Conservation (phyloP, 2,329 filamentous ascomycete genomes). For the Endothia cerciana region DNA sequence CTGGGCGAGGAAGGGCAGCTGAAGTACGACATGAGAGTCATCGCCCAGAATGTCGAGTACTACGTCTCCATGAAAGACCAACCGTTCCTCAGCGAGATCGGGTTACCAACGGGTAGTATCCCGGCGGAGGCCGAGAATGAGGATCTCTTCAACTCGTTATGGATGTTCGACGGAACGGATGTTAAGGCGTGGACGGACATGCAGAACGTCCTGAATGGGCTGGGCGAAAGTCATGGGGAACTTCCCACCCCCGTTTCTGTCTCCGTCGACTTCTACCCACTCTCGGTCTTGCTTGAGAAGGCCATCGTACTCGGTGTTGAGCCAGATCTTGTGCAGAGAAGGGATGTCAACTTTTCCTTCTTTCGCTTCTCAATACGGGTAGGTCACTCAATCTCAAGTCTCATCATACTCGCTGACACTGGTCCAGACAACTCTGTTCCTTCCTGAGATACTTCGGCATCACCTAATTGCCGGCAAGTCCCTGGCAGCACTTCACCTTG, state of each 20-base stretch:
- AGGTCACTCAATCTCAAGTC: conserved; percentile 43
- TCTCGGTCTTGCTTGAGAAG: conserved; percentile 86
- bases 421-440: conserved; percentile 81
- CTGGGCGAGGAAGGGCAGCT: conserved; percentile 80
- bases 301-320: conserved; percentile 90
- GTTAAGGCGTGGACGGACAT: conserved; percentile 90
- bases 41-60: conserved; percentile 95
- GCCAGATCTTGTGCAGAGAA: conserved; percentile 87
- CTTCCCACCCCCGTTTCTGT: conserved; percentile 76
- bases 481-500: conserved; percentile 79
- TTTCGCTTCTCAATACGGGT: conserved; percentile 87
- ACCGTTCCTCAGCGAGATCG: conserved; percentile 47
- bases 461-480: conserved; percentile 77
- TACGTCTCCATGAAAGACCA: conserved; percentile 93
- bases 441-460: conserved; percentile 83
- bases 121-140: conserved; percentile 42
- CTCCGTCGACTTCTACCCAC: conserved; percentile 90
- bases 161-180: conserved; percentile 89
- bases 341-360: conserved; percentile 88
- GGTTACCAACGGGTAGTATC: conserved; percentile 31
- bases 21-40: conserved; percentile 97
- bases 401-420: conserved; percentile 26
- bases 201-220: conserved; percentile 77
- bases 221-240: conserved; percentile 68
- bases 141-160: conserved; percentile 82